These are phyloP conservation scores for Mitragyna speciosa DNA, from an alignment of 257 asterid genomes.

Conservation along the genomic window DNA sequence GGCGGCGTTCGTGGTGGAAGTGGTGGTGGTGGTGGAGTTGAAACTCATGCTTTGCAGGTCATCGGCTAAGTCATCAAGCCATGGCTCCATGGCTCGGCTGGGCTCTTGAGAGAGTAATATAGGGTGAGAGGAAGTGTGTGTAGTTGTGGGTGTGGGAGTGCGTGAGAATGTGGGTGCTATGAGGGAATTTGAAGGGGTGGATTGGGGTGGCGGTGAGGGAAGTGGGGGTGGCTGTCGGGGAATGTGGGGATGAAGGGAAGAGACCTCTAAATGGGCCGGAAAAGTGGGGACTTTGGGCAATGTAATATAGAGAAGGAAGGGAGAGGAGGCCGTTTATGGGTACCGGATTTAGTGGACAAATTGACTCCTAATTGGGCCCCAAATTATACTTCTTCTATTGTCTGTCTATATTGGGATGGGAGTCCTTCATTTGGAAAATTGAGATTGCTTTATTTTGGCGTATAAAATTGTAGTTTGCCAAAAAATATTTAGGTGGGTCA, in stretches of 20 bases:
- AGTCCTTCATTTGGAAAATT: neutral
- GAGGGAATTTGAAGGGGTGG: neutral
- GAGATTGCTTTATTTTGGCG: too few relatives aligned
- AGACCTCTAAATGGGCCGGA: conserved; percentile 19
- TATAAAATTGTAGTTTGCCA: too few relatives aligned
- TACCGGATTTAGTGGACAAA: conserved; percentile 16
- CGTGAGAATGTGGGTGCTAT: conserved; percentile 2
- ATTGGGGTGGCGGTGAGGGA: neutral
- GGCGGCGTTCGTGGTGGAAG: conserved; percentile 47
- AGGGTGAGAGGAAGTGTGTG: neutral
- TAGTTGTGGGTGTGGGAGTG: neutral
- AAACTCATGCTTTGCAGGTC: conserved; percentile 91
- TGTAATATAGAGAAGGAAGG: neutral
- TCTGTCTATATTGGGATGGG: neutral
- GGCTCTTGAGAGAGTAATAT: neutral
- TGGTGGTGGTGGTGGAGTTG: conserved; percentile 76
- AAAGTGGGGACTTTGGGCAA: conserved; percentile 12
- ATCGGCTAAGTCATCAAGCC: conserved; percentile 69
- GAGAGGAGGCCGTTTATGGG: neutral
- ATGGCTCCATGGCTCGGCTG: conserved; percentile 56
- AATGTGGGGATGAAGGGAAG: neutral
- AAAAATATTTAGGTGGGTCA: too few relatives aligned
- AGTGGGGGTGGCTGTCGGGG: neutral
- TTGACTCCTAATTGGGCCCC: conserved; percentile 16
- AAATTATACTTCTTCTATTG: neutral